Evolutionary conservation across 139 green algal genomes (phyloP).

Genomic region (Chlamydomonas incerta): DNA sequence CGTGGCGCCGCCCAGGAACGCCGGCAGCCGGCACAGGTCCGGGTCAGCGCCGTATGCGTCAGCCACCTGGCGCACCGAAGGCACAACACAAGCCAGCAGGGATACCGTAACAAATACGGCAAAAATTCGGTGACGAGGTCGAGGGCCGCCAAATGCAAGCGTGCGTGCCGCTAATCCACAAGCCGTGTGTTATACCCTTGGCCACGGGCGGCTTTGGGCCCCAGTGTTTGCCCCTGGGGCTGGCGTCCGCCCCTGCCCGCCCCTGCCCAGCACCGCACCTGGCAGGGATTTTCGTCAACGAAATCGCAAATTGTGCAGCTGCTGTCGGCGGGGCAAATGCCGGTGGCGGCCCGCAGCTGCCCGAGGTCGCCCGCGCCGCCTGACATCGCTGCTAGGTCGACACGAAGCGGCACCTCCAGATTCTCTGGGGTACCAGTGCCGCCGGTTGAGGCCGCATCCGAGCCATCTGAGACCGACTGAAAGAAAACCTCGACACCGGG

Average conservation of each 20-base stretch:
- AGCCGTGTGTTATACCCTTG: no score
- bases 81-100: no score
- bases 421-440: no score
- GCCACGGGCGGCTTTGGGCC: no score
- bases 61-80: neutral
- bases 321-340: neutral
- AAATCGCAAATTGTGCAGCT: neutral
- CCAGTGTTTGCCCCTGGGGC: no score
- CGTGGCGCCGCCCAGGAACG: neutral
- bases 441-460: no score
- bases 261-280: neutral
- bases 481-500: neutral
- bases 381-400: neutral
- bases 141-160: no score
- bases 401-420: neutral
- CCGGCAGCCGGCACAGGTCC: constrained; percentile 1
- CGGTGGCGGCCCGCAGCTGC: neutral
- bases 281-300: neutral
- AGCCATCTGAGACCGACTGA: neutral
- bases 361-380: neutral
- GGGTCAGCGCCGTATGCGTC: constrained; percentile 22
- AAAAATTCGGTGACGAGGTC: no score
- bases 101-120: no score
- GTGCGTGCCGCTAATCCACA: no score
- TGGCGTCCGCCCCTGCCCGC: no score